Evolutionary conservation across 2,329 filamentous ascomycete species (phyloP).

Genomic region (Xylariaceae sp.): DNA sequence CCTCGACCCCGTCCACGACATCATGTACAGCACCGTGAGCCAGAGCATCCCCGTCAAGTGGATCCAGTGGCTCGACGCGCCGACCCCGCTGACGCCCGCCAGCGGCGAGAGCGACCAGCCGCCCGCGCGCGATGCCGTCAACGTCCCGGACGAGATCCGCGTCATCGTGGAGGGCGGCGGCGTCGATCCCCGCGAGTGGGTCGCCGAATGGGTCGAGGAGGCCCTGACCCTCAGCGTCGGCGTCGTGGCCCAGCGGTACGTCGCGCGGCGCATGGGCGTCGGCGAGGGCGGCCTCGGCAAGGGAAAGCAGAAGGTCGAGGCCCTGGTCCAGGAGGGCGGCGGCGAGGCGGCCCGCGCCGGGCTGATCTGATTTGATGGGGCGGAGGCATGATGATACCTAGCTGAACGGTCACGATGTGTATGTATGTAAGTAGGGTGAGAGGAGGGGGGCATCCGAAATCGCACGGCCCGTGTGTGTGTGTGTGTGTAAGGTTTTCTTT

Average conservation of each 20-base stretch:
- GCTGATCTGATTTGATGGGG: conserved; percentile 43
- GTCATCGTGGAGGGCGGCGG: conserved; percentile 76
- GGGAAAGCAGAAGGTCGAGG: conserved; percentile 63
- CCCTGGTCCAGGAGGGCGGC: conserved; percentile 57
- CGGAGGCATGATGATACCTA: background rate
- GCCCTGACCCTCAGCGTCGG: conserved; percentile 76
- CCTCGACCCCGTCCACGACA: conserved; percentile 86
- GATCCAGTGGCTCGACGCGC: conserved; percentile 88
- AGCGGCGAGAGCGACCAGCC: conserved; percentile 50
- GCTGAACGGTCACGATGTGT: too few species aligned
- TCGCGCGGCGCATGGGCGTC: conserved; percentile 93
- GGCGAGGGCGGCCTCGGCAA: conserved; percentile 72
- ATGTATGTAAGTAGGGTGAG: too few species aligned
- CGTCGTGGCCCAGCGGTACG: conserved; percentile 90
- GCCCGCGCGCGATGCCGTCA: conserved; percentile 29
- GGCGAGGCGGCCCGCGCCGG: conserved; percentile 65
- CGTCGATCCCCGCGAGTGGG: conserved; percentile 95
- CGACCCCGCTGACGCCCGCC: conserved; percentile 57
- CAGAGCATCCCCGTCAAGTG: conserved; percentile 84
- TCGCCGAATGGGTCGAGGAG: conserved; percentile 96
- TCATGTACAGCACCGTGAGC: conserved; percentile 81
- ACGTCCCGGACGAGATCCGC: conserved; percentile 80
- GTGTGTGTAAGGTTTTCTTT: too few species aligned
- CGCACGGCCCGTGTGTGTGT: too few species aligned
- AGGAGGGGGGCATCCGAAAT: too few species aligned